A percentile compares a stretch with the other conserved stretches of the same genome.
phyloP scores from a whole-genome alignment of 176 grass and related monocot species.

The Oryza australiensis region DNA sequence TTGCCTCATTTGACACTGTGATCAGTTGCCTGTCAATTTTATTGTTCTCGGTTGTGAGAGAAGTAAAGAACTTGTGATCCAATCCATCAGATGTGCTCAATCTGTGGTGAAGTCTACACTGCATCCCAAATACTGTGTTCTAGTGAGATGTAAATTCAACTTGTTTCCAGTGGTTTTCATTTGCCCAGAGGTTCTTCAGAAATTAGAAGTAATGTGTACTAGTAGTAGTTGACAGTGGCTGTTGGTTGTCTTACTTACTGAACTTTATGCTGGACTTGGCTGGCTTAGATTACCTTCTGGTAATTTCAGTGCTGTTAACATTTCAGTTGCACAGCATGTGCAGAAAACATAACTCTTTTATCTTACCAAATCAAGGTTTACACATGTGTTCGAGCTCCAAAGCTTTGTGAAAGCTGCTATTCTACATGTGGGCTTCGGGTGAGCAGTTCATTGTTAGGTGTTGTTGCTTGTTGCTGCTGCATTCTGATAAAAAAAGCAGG shows the following conservation, averaged over 20 bases:
- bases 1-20: conserved; percentile 21
- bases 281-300: not conserved
- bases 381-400: not conserved
- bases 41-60: conserved; percentile 37
- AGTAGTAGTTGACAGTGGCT: not conserved
- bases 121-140: conserved; percentile 17
- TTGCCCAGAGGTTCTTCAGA: not conserved
- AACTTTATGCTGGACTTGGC: not conserved
- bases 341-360: not conserved
- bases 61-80: conserved; percentile 32
- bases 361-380: not conserved
- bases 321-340: not conserved
- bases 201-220: not conserved
- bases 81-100: conserved; percentile 19
- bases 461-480: not conserved
- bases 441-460: not conserved
- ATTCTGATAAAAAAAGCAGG: conserved; percentile 34
- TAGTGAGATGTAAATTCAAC: conserved; percentile 37
- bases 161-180: not conserved
- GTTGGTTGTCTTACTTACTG: conserved; percentile 14
- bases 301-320: not conserved
- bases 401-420: not conserved
- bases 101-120: conserved; percentile 26
- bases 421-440: not conserved
- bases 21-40: conserved; percentile 28